phyloP scores from a whole-genome alignment of 306 rosid genomes.

The Alnus glutinosa region DNA sequence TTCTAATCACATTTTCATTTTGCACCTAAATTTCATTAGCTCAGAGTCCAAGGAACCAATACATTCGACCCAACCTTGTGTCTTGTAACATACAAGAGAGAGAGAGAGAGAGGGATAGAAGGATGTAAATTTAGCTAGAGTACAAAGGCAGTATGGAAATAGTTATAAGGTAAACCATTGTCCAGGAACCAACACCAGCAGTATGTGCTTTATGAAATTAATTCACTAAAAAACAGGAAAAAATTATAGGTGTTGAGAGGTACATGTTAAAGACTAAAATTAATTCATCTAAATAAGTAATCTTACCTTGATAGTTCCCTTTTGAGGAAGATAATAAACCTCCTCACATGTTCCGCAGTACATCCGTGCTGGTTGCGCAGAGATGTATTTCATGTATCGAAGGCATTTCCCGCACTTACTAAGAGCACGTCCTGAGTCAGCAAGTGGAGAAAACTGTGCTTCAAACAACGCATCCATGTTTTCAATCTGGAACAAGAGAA shows the following conservation, averaged over 20 bases:
- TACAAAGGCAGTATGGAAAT: not conserved
- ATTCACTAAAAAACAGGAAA: not conserved
- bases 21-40: not conserved
- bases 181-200: not conserved
- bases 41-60: not conserved
- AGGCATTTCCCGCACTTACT: constrained; percentile 97
- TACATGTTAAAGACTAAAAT: constrained; percentile 3
- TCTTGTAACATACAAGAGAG: not conserved
- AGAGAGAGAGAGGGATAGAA: not conserved
- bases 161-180: not conserved
- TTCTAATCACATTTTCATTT: not conserved
- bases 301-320: constrained; percentile 81
- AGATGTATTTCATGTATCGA: constrained; percentile 90
- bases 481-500: constrained; percentile 69
- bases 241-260: not conserved
- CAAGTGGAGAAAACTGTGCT: constrained; percentile 86
- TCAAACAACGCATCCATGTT: constrained; percentile 96
- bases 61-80: not conserved
- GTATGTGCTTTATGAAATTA: not conserved
- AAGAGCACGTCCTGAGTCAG: constrained; percentile 74
- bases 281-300: constrained; percentile 14
- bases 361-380: constrained; percentile 80
- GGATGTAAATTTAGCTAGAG: not conserved
- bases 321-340: constrained; percentile 90
- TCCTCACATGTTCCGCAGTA: constrained; percentile 89